Base-by-base conservation (phyloP, 495 filamentous ascomycete species). In the Hyaloscypha bicolor region DNA sequence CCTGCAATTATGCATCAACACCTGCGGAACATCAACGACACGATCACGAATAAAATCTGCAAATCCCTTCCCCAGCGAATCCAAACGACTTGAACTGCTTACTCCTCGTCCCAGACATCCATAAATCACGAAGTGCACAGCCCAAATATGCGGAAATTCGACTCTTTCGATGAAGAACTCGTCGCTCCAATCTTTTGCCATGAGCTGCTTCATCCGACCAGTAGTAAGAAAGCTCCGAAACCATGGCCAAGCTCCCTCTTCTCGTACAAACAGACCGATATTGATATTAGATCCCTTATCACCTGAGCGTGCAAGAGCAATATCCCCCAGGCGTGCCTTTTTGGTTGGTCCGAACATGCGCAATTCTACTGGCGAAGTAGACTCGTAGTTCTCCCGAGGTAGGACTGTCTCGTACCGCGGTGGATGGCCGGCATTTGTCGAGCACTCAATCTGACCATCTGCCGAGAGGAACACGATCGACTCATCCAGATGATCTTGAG, bases 221-320 rank as follows among this genome's bases (percentile, higher is more conserved):
- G 52, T 52, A 11, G 71, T 73, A 29, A 78, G 64, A 11, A 77
- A 66, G 11, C 68, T 63, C 8, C 68, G 72, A 30, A 79, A 63
- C 76, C 76, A 79, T 16, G 72, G 66, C 64, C 71, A 79, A 58
- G 75, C 74, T 14, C 71, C 72, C 0, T 61, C 22, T 39, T 62
- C 22, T 11, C 66, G 72, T 0, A 77, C 73, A 68, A 65, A 77
- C 19, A 79, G 65, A 4, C 76, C 76, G 32, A 76, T 63, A 62
- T 78, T 79, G 57, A 71, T 64, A 60, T 79, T 75, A 9, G 67
- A 62, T 6, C 75, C 76, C 58, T 79, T 78, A 67, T 78, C 76
- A 19, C 77, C 76, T 11, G 72, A 75, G 19, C 77, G 72, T 6
- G 66, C 75, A 22, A 75, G 68, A 2, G 70, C 74, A 19, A 79